phyloP scores from a whole-genome alignment of 2,329 filamentous ascomycete species.

The Penicillium sp. region DNA sequence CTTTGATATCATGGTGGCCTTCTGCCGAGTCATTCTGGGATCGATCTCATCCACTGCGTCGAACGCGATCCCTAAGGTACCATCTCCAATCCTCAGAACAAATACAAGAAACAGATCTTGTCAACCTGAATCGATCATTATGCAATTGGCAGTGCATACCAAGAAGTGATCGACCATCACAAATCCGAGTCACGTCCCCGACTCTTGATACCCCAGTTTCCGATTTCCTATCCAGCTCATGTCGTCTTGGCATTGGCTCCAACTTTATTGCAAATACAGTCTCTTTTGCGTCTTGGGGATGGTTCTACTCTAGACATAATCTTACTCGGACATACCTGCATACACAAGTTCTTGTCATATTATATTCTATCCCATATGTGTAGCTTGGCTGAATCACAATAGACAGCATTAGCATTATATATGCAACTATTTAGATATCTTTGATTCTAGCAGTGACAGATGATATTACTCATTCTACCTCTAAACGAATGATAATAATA shows the following conservation, averaged over 20 bases:
- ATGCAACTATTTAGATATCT: background rate
- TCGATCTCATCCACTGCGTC: background rate
- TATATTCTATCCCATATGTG: background rate
- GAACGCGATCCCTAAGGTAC: background rate
- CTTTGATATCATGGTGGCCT: background rate
- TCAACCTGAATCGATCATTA: constrained; percentile 3
- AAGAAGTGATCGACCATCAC: constrained; percentile 12
- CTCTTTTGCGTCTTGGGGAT: constrained; percentile 4
- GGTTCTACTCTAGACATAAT: constrained; percentile 1
- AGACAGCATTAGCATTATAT: background rate
- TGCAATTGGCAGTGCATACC: constrained; percentile 2
- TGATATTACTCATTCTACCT: background rate
- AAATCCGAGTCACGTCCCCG: constrained; percentile 17
- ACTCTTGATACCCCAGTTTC: constrained; percentile 32
- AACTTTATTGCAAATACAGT: constrained; percentile 10
- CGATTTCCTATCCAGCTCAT: constrained; percentile 5
- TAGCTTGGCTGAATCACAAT: background rate
- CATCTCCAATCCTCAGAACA: background rate
- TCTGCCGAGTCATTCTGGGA: background rate
- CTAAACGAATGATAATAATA: background rate
- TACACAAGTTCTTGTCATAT: background rate
- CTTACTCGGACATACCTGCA: constrained; percentile 1
- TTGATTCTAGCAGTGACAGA: too few species aligned
- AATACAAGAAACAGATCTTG: constrained; percentile 1
- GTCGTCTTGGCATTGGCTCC: constrained; percentile 4